Conservation (phyloP, 1,139 yeast genomes). For the Meyerozyma carpophila region DNA sequence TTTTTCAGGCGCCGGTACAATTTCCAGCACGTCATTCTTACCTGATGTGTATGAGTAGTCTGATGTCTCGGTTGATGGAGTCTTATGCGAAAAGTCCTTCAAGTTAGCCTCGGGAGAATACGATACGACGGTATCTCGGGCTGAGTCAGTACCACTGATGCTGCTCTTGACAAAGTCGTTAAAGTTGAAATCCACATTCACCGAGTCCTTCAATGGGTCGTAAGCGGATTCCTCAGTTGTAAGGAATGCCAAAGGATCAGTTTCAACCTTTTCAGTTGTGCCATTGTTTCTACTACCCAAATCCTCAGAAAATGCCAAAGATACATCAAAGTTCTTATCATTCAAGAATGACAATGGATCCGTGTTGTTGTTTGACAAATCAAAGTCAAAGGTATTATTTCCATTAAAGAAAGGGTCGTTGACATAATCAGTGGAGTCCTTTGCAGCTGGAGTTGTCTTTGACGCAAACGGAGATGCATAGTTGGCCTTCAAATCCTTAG, state of each 20-base stretch:
- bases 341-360: conserved; percentile 45
- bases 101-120: not conserved
- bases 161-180: conserved; percentile 31
- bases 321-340: conserved; percentile 45
- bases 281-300: conserved; percentile 3
- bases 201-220: conserved; percentile 46
- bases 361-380: conserved; percentile 11
- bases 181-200: conserved; percentile 28
- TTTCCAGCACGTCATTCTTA: conserved; percentile 4
- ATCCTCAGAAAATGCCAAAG: conserved; percentile 36
- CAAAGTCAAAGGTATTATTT: conserved; percentile 14
- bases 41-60: conserved; percentile 1
- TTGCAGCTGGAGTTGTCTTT: conserved; percentile 1
- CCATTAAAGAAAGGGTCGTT: conserved; percentile 27
- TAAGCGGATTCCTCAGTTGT: conserved; percentile 64
- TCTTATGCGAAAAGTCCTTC: conserved; percentile 1
- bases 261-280: conserved; percentile 11
- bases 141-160: not conserved
- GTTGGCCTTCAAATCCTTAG: conserved; percentile 33
- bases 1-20: conserved; percentile 11
- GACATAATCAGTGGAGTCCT: conserved; percentile 11
- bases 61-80: conserved; percentile 1
- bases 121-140: not conserved
- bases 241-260: conserved; percentile 33
- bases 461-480: conserved; percentile 15